Base-by-base conservation (phyloP, 768 basidiomycete genomes). In the Lactarius vividus region DNA sequence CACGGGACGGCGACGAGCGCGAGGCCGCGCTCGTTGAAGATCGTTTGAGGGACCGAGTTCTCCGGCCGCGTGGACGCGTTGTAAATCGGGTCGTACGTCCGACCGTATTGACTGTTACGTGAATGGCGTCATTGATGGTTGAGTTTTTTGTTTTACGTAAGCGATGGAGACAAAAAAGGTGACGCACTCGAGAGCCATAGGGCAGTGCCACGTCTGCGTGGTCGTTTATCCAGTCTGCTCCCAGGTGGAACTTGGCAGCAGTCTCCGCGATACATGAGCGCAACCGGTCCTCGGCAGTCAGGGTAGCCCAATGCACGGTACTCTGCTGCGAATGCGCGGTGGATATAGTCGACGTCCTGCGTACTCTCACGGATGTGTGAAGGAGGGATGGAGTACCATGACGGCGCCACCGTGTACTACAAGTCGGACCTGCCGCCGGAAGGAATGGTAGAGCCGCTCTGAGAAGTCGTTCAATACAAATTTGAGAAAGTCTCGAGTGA, bases 201-300 rank as follows among this genome's bases (percentile, higher is more conserved):
- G 89, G 88, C 57, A 91, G 78, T 2, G 88, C 86, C 16, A 88
- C 79, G 68, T 91, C 89, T 0, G 89, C 85, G 68, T 88, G 85
- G 4, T 85, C 82, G 63, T 90, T 90, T 88, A 91, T 88, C 89
- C 89, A 91, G 73, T 90, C 88, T 62, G 77, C 76, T 28, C 89
- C 88, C 57, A 83, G 79, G 3, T 72, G 70, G 72, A 70, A 85
- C 81, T 8, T 74, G 73, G 20, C 69, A 57, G 88, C 88, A 3
- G 87, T 89, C 37, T 78, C 77, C 11, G 75, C 68, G 56, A 89
- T 86, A 71, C 88, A 89, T 15, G 73, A 74, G 69, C 80, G 79
- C 33, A 91, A 77, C n/a, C 84, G 79, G 4, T 79, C 78, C 16
- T 78, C 80, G 3, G 88, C 86, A n/a, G 61, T 88, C 84, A 9